Evolutionary conservation across 2,329 filamentous ascomycete genomes (phyloP), one percentile per base, ranked within the genome.

Genomic region (Fulvia fulva): DNA sequence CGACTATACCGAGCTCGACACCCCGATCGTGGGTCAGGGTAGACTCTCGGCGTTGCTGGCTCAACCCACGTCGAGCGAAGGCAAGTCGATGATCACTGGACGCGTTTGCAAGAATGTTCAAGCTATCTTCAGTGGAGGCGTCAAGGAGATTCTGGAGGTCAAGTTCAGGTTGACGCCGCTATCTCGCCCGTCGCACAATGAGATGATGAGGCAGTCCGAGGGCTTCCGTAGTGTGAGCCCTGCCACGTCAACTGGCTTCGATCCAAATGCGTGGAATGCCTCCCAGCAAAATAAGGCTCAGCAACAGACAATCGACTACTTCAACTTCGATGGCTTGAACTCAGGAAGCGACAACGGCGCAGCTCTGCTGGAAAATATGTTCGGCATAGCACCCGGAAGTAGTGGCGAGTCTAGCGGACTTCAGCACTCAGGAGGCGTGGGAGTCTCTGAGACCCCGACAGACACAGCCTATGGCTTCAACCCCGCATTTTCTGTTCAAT

Each of bases 1-100:
- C 77, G 94, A 99, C 74, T 97, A 93, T 74, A 97, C 94, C 12
- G 94, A 99, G 76, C 89, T 90, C 63, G 92, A 97, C 70, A 90
- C 87, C 19, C 94, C 95, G 54, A 81, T 97, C 56, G 93, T 97
- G 23, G 94, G 94, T 22, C 93, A 99, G 75, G 94, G 95, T 54
- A 90, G 97, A 86, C 80, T 99, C 21, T 97, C 94, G 37, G 88
- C 89, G 83, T 85, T 87, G 22, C 80, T 97, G 47, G 82, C 83
- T 51, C 80, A 80, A n/a, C 75, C 82, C 54, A 83, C 84, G 14
- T n/a, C 37, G 16, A 80, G 80, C 51, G 80, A 85, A 56, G 81
- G 87, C 66, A 85, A 87, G 70, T 81, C 84, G 32, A 79, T 91
- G 75, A 87, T 99, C 63, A 97, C 93, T 7, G 94, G 94, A 57